Evolutionary conservation across 75 land plant genomes (phyloP), one percentile per base, ranked within the genome.

Genomic region (Cunninghamia lanceolata): DNA sequence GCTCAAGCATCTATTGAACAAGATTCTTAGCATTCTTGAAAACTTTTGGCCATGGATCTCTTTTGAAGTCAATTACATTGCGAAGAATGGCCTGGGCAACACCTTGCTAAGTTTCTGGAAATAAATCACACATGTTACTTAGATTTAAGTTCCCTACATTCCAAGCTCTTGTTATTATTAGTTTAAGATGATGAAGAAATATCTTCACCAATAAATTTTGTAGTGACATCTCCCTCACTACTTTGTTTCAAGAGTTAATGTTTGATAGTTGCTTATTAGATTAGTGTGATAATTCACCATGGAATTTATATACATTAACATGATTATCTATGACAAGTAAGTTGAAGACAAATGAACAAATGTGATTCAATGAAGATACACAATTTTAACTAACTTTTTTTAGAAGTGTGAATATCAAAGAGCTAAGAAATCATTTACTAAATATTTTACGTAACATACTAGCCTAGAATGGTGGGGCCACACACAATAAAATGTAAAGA

Each of bases 11-110:
- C 88, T 90, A 88, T 82, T 88, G 89, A 50, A 97, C 97, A 81
- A 97, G 93, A 53, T 89, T 85, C 87, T 94, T 97, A 13, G 96
- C 97, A 81, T 90, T 88, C 52, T 94, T 93, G 0, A 97, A 95
- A 11, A 97, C 88, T 82, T 88, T 92, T 77, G 99, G 94, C 99
- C 97, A 97, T 32, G 97, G 99, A 66, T 95, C 97, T 87, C 97
- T 93, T 91, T 93, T 92, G 85, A 97, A 95, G 85, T 97, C 99
- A 43, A 95, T 52, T 43, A 83, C 86, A 21, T 97, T 95, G 13
- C 95, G 89, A 43, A 95, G 90, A 87, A 97, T 97, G 34, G 96
- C 97, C 84, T 92, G 88, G 13, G 97, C 96, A 53, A 97, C 97
- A 36, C 94, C 96, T 63, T 97, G 97, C 88, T 97, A 96, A 6